Evolutionary conservation across 805 yeast genomes (phyloP).

Genomic region (Myxozyma lipomycoides): DNA sequence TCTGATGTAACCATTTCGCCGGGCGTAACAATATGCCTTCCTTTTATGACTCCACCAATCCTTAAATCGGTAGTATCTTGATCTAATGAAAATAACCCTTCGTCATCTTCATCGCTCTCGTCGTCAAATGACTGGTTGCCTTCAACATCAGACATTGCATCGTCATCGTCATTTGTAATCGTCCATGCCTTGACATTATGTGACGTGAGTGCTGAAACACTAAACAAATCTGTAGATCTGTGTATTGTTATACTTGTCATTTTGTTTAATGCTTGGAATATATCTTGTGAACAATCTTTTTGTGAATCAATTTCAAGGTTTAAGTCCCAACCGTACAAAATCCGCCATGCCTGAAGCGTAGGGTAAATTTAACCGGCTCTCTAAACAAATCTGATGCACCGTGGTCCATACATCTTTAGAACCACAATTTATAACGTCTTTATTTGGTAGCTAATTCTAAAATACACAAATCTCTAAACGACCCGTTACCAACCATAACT

Average conservation of each 20-base stretch:
- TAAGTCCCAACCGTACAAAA: no score
- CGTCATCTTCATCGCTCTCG: conserved; percentile 37
- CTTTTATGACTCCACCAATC: conserved; percentile 15
- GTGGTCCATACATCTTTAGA: no score
- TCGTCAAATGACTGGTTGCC: conserved; percentile 27
- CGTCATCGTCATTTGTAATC: conserved; percentile 8
- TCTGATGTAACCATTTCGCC: conserved; percentile 96
- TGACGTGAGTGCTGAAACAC: conserved; percentile 13
- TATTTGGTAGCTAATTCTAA: no score
- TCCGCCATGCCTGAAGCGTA: no score
- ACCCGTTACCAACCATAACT: no score
- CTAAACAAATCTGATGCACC: no score
- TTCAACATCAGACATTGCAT: conserved; percentile 3
- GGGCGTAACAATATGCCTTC: conserved; percentile 70
- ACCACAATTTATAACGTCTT: no score
- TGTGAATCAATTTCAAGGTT: not conserved
- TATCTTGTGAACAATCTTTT: not conserved
- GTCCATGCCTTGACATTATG: not conserved
- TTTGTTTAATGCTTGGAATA: no score
- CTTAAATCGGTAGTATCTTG: conserved; percentile 6
- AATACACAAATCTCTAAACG: no score
- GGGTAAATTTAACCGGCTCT: no score
- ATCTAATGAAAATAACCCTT: conserved; percentile 14
- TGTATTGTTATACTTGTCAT: conserved; percentile 20
- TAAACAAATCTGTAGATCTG: conserved; percentile 15